A percentile compares a stretch with the other conserved stretches of the same genome.
phyloP scores from a whole-genome alignment of 805 yeast species.

The Metschnikowia aberdeeniae region DNA sequence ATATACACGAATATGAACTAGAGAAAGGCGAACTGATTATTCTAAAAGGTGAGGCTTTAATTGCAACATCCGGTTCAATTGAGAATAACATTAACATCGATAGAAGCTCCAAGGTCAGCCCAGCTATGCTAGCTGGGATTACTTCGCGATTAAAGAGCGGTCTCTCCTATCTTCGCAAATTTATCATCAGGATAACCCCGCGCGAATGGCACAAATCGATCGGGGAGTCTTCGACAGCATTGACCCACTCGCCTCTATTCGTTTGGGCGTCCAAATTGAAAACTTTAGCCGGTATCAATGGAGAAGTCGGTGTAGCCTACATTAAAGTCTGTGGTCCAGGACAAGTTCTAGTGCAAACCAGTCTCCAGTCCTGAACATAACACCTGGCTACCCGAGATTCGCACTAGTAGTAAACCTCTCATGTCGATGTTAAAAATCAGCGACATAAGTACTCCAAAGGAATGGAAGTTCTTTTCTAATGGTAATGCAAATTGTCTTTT shows the following conservation, averaged over 20 bases:
- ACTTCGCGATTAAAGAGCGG: background rate
- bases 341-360: conserved; percentile 3
- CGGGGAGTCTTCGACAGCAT: too few species aligned
- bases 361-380: background rate
- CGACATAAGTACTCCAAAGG: conserved; percentile 12
- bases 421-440: background rate
- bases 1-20: conserved; percentile 3
- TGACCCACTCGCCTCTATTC: too few species aligned
- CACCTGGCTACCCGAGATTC: background rate
- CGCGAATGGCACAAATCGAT: too few species aligned
- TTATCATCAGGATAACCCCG: too few species aligned
- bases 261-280: background rate
- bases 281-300: background rate
- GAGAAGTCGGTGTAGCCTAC: background rate
- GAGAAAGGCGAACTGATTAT: conserved; percentile 2
- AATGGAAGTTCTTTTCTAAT: conserved; percentile 44
- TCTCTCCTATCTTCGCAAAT: background rate
- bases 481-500: conserved; percentile 51
- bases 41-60: background rate
- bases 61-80: conserved; percentile 1
- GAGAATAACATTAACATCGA: background rate
- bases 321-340: conserved; percentile 3
- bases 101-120: background rate
- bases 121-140: background rate
- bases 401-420: background rate